These are phyloP conservation scores for Metschnikowia henanensis DNA, from an alignment of 805 yeast species.

Conservation along the genomic window DNA sequence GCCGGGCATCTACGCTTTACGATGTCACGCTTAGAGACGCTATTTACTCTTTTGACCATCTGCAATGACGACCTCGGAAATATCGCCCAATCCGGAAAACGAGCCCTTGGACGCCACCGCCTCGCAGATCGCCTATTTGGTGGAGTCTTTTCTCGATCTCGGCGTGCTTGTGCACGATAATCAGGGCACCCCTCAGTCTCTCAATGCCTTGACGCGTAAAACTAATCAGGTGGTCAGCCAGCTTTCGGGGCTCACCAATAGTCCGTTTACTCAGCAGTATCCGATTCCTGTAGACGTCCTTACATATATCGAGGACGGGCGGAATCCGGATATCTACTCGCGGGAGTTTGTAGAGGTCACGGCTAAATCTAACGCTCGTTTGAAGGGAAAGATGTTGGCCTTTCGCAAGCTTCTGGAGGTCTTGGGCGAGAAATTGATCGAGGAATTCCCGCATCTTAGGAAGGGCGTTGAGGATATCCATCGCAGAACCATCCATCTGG, in stretches of 20 bases:
- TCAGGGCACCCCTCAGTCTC: slow-evolving; percentile 83
- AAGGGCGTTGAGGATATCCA: slow-evolving; percentile 57
- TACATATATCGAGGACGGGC: slow-evolving; percentile 90
- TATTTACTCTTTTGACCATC: not conserved
- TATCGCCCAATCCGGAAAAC: slow-evolving; percentile 23
- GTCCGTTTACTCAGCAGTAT: slow-evolving; percentile 34
- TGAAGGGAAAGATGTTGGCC: slow-evolving; percentile 82
- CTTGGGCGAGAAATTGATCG: slow-evolving; percentile 65
- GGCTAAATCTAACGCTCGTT: slow-evolving; percentile 82
- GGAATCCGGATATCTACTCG: slow-evolving; percentile 96
- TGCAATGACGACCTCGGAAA: slow-evolving; percentile 34
- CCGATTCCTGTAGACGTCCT: slow-evolving; percentile 82
- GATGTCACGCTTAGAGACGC: not conserved
- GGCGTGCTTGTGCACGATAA: slow-evolving; percentile 94
- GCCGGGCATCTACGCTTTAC: not conserved
- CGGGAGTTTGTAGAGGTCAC: slow-evolving; percentile 95
- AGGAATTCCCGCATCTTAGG: slow-evolving; percentile 77
- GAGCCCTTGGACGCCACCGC: slow-evolving; percentile 32
- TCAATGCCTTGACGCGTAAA: slow-evolving; percentile 42
- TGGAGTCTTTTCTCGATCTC: slow-evolving; percentile 83
- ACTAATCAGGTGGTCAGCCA: slow-evolving; percentile 43
- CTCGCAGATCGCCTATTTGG: slow-evolving; percentile 31
- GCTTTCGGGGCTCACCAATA: slow-evolving; percentile 33
- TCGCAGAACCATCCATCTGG: slow-evolving; percentile 26
- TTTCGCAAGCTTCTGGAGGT: slow-evolving; percentile 60